A percentile compares a stretch with the other conserved stretches of the same genome.
Evolutionary conservation across 805 yeast species (phyloP).

Genomic region (Zygosaccharomyces bailii): DNA sequence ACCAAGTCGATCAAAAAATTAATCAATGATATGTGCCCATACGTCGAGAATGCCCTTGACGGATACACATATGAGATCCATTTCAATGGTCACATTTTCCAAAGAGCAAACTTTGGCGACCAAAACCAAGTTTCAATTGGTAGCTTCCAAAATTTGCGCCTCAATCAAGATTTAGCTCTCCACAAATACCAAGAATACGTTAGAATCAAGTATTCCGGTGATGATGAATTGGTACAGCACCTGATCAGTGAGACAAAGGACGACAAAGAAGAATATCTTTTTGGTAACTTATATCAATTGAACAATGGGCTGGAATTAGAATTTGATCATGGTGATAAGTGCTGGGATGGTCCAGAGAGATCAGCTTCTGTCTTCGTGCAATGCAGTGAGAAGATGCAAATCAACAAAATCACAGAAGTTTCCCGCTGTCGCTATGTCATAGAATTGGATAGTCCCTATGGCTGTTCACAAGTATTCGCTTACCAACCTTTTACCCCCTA

Average conservation of each 20-base stretch:
- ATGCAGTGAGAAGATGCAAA: slow-evolving; percentile 57
- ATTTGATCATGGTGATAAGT: slow-evolving; percentile 65
- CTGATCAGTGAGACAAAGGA: slow-evolving; percentile 23
- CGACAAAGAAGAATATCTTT: slow-evolving; percentile 20
- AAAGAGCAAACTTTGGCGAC: slow-evolving; percentile 24
- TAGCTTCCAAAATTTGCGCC: slow-evolving; percentile 11
- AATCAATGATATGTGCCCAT: slow-evolving; percentile 7
- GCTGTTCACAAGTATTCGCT: slow-evolving; percentile 33
- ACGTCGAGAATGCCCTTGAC: slow-evolving; percentile 15
- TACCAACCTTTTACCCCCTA: slow-evolving; percentile 9
- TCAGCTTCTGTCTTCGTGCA: slow-evolving; percentile 58
- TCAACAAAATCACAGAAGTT: slow-evolving; percentile 69
- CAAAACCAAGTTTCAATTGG: slow-evolving; percentile 31
- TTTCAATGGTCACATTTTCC: slow-evolving; percentile 25
- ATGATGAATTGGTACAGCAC: slow-evolving; percentile 25
- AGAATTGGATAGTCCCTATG: slow-evolving; percentile 41
- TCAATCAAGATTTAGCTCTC: slow-evolving; percentile 17
- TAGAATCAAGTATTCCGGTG: slow-evolving; percentile 24
- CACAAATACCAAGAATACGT: slow-evolving; percentile 24
- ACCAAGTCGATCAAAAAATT: slow-evolving; percentile 4
- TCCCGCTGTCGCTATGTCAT: slow-evolving; percentile 80
- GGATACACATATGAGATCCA: slow-evolving; percentile 28
- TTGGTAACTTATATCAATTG: slow-evolving; percentile 33
- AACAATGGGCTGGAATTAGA: slow-evolving; percentile 36
- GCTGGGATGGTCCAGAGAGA: slow-evolving; percentile 94